Evolutionary conservation across 192 early-diverging fungal species (phyloP).

Genomic region (Backusella sp.): DNA sequence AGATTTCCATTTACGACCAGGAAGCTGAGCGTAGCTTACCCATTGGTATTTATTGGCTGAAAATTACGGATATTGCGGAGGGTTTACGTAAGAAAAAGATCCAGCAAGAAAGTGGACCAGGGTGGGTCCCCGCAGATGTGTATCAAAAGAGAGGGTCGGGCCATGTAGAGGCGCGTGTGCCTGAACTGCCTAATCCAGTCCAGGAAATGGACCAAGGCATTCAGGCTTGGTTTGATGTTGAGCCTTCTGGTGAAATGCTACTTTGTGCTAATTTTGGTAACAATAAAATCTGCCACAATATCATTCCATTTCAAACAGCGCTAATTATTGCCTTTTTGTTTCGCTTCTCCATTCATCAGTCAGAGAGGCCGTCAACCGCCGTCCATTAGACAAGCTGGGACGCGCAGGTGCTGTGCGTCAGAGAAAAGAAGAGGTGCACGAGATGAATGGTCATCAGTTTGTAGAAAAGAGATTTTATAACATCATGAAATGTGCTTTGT

Average conservation of each 20-base stretch:
- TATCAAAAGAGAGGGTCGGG: slow-evolving; percentile 10
- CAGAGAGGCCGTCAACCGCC: slow-evolving; percentile 52
- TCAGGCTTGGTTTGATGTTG: slow-evolving; percentile 88
- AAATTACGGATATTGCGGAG: slow-evolving; percentile 90
- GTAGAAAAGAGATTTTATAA: slow-evolving; percentile 88
- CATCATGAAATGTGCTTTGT: slow-evolving; percentile 97
- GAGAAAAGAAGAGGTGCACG: slow-evolving; percentile 78
- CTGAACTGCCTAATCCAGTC: neutral
- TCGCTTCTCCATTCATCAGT: slow-evolving; percentile 31
- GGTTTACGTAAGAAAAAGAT: slow-evolving; percentile 75
- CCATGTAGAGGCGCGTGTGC: neutral
- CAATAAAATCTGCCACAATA: neutral
- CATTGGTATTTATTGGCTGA: slow-evolving; percentile 90
- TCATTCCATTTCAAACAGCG: neutral
- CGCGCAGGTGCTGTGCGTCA: slow-evolving; percentile 78
- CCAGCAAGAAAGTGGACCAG: slow-evolving; percentile 53
- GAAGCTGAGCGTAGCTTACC: slow-evolving; percentile 67
- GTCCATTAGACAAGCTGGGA: slow-evolving; percentile 60
- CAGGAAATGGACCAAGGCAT: slow-evolving; percentile 48
- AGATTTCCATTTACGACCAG: slow-evolving; percentile 89
- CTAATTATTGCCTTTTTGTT: neutral
- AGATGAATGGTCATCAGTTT: slow-evolving; percentile 95
- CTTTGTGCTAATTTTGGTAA: slow-evolving; percentile 85
- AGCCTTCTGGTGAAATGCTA: slow-evolving; percentile 88
- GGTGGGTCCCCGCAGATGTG: slow-evolving; percentile 50